These are phyloP conservation scores for Diaporthe citri DNA, from an alignment of 2,329 filamentous ascomycete species.

Conservation along the genomic window DNA sequence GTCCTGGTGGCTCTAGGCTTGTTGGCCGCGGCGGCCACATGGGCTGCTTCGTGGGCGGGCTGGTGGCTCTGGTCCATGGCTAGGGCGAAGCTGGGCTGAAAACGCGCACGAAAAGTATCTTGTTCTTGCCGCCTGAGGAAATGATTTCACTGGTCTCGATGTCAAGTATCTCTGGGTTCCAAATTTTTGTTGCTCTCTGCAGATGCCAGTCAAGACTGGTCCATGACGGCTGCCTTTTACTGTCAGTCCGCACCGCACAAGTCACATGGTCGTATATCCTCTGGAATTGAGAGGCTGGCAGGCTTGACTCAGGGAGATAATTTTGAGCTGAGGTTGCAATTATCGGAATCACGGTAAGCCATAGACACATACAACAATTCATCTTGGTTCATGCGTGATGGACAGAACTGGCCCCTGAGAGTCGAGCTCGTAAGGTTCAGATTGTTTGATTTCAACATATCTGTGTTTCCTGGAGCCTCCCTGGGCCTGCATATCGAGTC, in stretches of 20 bases:
- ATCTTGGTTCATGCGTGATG: neutral
- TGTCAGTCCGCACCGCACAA: neutral
- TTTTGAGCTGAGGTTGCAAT: neutral
- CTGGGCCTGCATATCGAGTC: neutral
- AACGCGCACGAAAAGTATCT: neutral
- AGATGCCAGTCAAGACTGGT: constrained; percentile 7
- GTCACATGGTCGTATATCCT: neutral
- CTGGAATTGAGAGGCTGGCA: neutral
- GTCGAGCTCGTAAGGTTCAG: neutral
- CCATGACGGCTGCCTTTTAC: neutral
- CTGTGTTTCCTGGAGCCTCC: neutral
- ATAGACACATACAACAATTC: neutral
- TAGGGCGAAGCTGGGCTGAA: constrained; percentile 18
- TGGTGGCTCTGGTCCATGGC: constrained; percentile 39
- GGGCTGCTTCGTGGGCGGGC: constrained; percentile 46
- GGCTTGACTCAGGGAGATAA: neutral
- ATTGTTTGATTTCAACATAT: constrained; percentile 3
- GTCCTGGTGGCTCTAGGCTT: constrained; percentile 65
- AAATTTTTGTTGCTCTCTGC: neutral
- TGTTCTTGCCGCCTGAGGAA: too few species aligned
- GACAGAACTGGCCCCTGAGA: neutral
- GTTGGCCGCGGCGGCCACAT: constrained; percentile 47
- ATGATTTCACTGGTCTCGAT: neutral
- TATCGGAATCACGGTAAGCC: neutral
- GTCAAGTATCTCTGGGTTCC: neutral